Evolutionary conservation across 805 yeast species (phyloP).

Genomic region (Suhomyces sp.): DNA sequence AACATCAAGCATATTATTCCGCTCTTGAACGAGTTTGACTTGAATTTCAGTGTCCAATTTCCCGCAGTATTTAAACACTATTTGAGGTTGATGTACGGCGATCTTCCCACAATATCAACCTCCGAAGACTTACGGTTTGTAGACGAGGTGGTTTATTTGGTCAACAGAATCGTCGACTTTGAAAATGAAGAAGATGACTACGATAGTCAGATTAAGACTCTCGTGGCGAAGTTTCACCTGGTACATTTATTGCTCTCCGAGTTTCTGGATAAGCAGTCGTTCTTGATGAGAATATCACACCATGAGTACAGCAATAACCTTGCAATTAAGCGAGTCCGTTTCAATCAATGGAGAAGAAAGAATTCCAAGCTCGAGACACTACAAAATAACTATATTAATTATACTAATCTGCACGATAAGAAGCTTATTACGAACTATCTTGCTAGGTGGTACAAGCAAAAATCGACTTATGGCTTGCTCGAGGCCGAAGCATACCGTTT

Average conservation of each 20-base stretch:
- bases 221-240: slow-evolving; percentile 20
- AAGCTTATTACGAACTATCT: background rate
- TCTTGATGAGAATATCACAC: slow-evolving; percentile 31
- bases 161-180: slow-evolving; percentile 27
- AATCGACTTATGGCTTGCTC: background rate
- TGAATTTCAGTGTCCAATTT: slow-evolving; percentile 21
- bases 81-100: slow-evolving; percentile 18
- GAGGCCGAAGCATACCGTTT: background rate
- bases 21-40: slow-evolving; percentile 24
- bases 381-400: background rate
- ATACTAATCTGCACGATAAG: background rate
- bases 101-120: slow-evolving; percentile 15
- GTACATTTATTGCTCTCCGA: slow-evolving; percentile 22
- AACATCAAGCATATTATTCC: slow-evolving; percentile 21
- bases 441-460: background rate
- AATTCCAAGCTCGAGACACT: background rate
- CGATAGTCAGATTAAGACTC: slow-evolving; percentile 14
- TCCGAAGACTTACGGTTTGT: slow-evolving; percentile 23
- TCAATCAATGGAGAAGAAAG: slow-evolving; percentile 23
- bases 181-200: slow-evolving; percentile 22
- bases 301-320: slow-evolving; percentile 10
- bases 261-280: slow-evolving; percentile 2
- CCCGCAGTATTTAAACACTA: slow-evolving; percentile 23
- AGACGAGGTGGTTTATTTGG: slow-evolving; percentile 14
- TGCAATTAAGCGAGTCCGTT: background rate